A percentile compares a stretch with the other conserved stretches of the same genome.
Evolutionary conservation across 495 filamentous ascomycete species (phyloP).

Genomic region (Pyronema omphalodes): DNA sequence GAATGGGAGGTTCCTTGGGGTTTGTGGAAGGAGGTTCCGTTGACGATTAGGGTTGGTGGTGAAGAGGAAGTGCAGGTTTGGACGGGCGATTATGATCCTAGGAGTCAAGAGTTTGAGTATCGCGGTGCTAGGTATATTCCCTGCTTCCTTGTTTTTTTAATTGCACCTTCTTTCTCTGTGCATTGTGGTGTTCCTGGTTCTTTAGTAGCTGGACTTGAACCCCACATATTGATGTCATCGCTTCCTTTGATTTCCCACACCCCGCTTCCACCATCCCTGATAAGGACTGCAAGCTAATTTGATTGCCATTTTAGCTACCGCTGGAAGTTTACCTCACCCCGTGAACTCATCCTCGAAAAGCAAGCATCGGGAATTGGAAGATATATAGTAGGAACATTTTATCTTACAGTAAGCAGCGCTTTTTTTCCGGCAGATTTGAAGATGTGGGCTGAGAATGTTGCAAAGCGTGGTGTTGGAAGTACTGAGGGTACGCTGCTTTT

Average conservation of each 20-base stretch:
- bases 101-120: not conserved
- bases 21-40: not conserved
- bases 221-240: no score
- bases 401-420: constrained; percentile 14
- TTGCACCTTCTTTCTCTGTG: no score
- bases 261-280: not conserved
- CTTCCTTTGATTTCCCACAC: not conserved
- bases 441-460: not conserved
- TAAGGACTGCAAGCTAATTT: not conserved
- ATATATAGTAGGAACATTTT: constrained; percentile 14
- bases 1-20: not conserved
- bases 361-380: constrained; percentile 2
- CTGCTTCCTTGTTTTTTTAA: no score
- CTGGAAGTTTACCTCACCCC: constrained; percentile 1
- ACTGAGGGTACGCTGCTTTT: constrained; percentile 14
- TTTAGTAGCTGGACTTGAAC: no score
- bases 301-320: not conserved
- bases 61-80: not conserved
- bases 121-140: not conserved
- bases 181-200: no score
- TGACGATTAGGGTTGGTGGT: not conserved
- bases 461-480: not conserved
- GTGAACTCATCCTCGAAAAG: constrained; percentile 7
- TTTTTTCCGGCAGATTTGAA: not conserved
- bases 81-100: not conserved